These are phyloP conservation scores for Rhizopogon vinicolor DNA, from an alignment of 768 basidiomycete genomes.

Conservation along the genomic window DNA sequence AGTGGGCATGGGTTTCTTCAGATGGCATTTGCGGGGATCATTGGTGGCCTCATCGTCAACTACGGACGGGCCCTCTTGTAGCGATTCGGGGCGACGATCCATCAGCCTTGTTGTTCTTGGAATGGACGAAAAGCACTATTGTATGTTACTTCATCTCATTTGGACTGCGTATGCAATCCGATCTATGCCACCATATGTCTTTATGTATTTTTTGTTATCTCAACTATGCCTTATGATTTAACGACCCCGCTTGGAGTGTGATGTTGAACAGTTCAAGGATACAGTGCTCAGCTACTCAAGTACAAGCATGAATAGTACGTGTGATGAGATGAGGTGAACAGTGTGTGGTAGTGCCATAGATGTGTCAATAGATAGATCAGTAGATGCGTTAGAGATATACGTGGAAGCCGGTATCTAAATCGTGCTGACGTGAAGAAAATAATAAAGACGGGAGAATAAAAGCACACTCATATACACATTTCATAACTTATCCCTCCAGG, in stretches of 20 bases:
- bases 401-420: neutral
- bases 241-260: neutral
- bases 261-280: neutral
- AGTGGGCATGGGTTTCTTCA: conserved; percentile 22
- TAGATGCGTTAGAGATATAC: neutral
- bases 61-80: conserved; percentile 28
- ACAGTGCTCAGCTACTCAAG: neutral
- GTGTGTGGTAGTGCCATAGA: neutral
- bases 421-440: neutral
- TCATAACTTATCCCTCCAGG: conserved; percentile 9
- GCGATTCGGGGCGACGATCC: conserved; percentile 16
- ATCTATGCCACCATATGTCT: conserved; percentile 2
- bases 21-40: conserved; percentile 24
- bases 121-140: conserved; percentile 3
- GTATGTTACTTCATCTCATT: neutral
- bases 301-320: neutral
- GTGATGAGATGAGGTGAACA: neutral
- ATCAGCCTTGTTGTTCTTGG: neutral
- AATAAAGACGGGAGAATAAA: neutral
- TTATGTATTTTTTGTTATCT: conserved; percentile 8
- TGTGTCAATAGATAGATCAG: neutral
- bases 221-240: conserved; percentile 11
- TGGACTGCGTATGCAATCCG: neutral
- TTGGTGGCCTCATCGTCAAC: conserved; percentile 27
- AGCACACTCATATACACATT: conserved; percentile 3